phyloP scores from a whole-genome alignment of 768 basidiomycete species.

The Floccularia luteovirens region DNA sequence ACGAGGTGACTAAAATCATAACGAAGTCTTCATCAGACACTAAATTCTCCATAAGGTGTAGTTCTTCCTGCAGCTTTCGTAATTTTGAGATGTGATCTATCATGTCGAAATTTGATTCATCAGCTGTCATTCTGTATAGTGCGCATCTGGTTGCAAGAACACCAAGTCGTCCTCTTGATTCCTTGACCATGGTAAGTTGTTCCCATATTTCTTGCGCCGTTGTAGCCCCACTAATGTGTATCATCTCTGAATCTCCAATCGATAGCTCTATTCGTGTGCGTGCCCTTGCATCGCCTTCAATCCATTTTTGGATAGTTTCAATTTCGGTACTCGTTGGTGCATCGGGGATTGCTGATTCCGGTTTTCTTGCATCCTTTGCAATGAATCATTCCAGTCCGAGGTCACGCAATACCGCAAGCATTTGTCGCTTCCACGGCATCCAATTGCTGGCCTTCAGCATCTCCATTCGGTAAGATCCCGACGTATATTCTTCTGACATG shows the following conservation, averaged over 20 bases:
- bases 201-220: slow-evolving; percentile 13
- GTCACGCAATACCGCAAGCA: slow-evolving; percentile 18
- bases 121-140: slow-evolving; percentile 10
- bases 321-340: slow-evolving; percentile 5
- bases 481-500: slow-evolving; percentile 9
- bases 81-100: slow-evolving; percentile 12
- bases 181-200: slow-evolving; percentile 12
- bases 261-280: slow-evolving; percentile 12
- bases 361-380: slow-evolving; percentile 7
- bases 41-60: slow-evolving; percentile 14
- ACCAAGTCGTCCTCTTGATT: slow-evolving; percentile 10
- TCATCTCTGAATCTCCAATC: slow-evolving; percentile 13
- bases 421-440: slow-evolving; percentile 18
- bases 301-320: slow-evolving; percentile 7
- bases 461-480: slow-evolving; percentile 13
- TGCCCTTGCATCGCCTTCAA: slow-evolving; percentile 12
- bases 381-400: slow-evolving; percentile 17
- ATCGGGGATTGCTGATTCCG: slow-evolving; percentile 5
- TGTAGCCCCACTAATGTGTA: slow-evolving; percentile 11
- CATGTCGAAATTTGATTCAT: slow-evolving; percentile 15
- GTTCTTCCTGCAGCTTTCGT: slow-evolving; percentile 11
- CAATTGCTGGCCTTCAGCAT: slow-evolving; percentile 18
- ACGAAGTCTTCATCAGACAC: slow-evolving; percentile 20
- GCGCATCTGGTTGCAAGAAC: slow-evolving; percentile 10
- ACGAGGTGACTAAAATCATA: slow-evolving; percentile 19